phyloP scores from a whole-genome alignment of 495 filamentous ascomycete genomes.

The Xylaria bambusicola region DNA sequence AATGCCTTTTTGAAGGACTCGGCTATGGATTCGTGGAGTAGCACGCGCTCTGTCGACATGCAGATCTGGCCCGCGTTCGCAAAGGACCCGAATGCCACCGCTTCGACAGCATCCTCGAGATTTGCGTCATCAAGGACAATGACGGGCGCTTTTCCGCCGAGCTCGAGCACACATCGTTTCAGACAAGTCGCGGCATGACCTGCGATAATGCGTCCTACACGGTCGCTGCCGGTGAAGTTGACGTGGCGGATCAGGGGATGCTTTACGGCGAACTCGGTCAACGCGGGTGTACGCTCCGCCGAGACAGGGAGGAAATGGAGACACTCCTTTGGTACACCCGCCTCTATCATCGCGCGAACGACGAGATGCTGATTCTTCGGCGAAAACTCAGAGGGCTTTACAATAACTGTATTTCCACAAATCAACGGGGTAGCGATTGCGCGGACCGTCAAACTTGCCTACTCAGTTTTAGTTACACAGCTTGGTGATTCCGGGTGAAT shows the following conservation, averaged over 20 bases:
- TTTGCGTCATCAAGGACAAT: constrained; percentile 38
- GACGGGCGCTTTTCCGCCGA: constrained; percentile 40
- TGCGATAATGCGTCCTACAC: constrained; percentile 38
- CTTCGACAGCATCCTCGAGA: constrained; percentile 37
- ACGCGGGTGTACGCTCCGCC: constrained; percentile 41
- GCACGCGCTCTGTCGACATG: constrained; percentile 41
- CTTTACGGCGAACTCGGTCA: constrained; percentile 53
- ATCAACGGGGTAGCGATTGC: constrained; percentile 67
- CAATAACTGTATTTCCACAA: constrained; percentile 73
- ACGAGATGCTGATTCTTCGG: constrained; percentile 71
- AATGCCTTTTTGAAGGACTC: constrained; percentile 30
- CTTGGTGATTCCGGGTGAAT: constrained; percentile 9
- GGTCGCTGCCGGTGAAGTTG: constrained; percentile 41
- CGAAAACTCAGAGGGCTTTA: constrained; percentile 75
- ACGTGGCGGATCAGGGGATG: constrained; percentile 52
- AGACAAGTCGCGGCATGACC: constrained; percentile 55
- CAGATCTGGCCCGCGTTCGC: constrained; percentile 38
- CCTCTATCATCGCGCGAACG: constrained; percentile 62
- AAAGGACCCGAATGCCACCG: constrained; percentile 33
- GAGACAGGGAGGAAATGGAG: constrained; percentile 52
- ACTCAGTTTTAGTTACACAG: constrained; percentile 58
- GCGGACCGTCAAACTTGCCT: constrained; percentile 61
- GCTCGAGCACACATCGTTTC: constrained; percentile 55
- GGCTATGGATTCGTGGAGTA: constrained; percentile 32
- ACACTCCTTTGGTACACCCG: constrained; percentile 58